Evolutionary conservation across 2,329 filamentous ascomycete genomes (phyloP).

Genomic region (Ceratocystiopsis brevicomis): DNA sequence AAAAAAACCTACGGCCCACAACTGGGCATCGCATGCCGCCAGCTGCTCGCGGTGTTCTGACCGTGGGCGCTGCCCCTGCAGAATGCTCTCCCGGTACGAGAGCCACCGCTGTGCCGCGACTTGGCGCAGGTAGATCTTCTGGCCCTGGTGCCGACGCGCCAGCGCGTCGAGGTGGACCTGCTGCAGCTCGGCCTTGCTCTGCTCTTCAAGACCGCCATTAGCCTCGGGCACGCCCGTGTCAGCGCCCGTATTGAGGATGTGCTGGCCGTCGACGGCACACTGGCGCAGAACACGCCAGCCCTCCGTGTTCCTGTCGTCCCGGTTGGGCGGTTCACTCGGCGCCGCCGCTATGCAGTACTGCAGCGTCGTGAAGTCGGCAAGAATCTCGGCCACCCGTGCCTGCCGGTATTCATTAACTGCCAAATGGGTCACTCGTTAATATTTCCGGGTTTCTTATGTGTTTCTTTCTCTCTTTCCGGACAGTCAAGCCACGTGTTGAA

Average conservation of each 20-base stretch:
- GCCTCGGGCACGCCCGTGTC: slow-evolving; percentile 38
- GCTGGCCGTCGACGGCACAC: slow-evolving; percentile 41
- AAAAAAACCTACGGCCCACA: slow-evolving; percentile 31
- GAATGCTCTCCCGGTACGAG: slow-evolving; percentile 30
- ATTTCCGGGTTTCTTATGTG: not conserved
- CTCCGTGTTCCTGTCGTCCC: slow-evolving; percentile 42
- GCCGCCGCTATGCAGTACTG: slow-evolving; percentile 43
- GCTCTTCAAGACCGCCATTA: slow-evolving; percentile 36
- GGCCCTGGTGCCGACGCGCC: slow-evolving; percentile 40
- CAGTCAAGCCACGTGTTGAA: no score
- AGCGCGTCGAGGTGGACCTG: slow-evolving; percentile 43
- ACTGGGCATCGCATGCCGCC: slow-evolving; percentile 33
- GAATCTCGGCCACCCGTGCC: slow-evolving; percentile 40
- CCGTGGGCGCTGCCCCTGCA: slow-evolving; percentile 31
- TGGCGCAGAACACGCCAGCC: slow-evolving; percentile 44
- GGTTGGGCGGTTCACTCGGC: slow-evolving; percentile 32
- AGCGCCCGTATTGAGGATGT: slow-evolving; percentile 45
- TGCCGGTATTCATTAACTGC: slow-evolving; percentile 42
- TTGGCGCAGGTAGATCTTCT: slow-evolving; percentile 46
- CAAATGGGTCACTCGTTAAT: no score
- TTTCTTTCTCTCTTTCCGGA: not conserved
- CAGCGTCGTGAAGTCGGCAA: slow-evolving; percentile 40
- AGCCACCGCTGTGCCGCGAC: slow-evolving; percentile 41
- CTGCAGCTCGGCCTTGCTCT: slow-evolving; percentile 41
- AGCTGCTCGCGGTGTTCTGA: slow-evolving; percentile 28